Evolutionary conservation across 768 basidiomycete species (phyloP).

Genomic region (Collybia sp.): DNA sequence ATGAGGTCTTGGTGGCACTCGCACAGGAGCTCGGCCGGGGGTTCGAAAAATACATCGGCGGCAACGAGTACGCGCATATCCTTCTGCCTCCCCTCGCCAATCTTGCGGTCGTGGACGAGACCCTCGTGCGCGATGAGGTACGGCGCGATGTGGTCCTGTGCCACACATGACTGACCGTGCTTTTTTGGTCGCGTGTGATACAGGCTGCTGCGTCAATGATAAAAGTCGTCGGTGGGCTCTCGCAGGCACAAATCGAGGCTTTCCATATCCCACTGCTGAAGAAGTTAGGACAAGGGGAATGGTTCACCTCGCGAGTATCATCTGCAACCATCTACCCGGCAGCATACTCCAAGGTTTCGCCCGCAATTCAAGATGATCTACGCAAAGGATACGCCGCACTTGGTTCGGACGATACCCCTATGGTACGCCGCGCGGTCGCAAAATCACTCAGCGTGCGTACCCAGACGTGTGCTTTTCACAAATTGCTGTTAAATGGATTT

Average conservation of each 20-base stretch:
- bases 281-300: conserved; percentile 88
- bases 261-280: conserved; percentile 89
- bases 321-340: conserved; percentile 91
- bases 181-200: not conserved
- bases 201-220: conserved; percentile 96
- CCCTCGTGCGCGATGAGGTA: conserved; percentile 96
- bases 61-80: conserved; percentile 79
- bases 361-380: conserved; percentile 78
- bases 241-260: conserved; percentile 77
- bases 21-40: conserved; percentile 93
- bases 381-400: conserved; percentile 80
- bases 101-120: conserved; percentile 97
- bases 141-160: conserved; percentile 2
- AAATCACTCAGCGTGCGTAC: conserved; percentile 88
- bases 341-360: conserved; percentile 77
- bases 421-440: conserved; percentile 95
- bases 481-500: not conserved
- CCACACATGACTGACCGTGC: conserved; percentile 6
- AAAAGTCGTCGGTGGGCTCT: conserved; percentile 77
- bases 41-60: conserved; percentile 95
- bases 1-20: conserved; percentile 92
- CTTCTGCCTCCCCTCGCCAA: conserved; percentile 92
- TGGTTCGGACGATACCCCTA: conserved; percentile 93
- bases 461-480: not conserved
- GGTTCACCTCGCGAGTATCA: conserved; percentile 98